These are phyloP conservation scores for Aciculoconidium aculeatum DNA, from an alignment of 805 yeast genomes.

Conservation along the genomic window DNA sequence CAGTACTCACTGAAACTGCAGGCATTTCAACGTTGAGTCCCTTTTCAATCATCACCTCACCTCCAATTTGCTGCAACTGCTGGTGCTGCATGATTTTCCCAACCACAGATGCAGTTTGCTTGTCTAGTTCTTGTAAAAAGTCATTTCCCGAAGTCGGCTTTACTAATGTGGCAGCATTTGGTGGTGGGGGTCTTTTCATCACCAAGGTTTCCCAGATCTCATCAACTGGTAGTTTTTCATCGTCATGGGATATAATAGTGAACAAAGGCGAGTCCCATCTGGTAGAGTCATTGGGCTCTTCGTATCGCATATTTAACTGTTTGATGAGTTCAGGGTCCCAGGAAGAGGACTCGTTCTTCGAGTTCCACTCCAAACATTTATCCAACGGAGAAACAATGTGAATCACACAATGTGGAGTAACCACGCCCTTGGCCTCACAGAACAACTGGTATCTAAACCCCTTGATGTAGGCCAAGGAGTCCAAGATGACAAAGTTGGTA, in stretches of 20 bases:
- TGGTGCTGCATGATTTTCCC: constrained; percentile 58
- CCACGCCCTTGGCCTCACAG: constrained; percentile 84
- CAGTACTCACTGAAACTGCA: constrained; percentile 50
- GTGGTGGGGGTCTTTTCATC: constrained; percentile 57
- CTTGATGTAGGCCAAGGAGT: constrained; percentile 82
- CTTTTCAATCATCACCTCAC: constrained; percentile 42
- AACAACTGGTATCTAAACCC: constrained; percentile 92
- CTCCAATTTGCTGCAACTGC: constrained; percentile 45
- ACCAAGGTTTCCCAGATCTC: constrained; percentile 63
- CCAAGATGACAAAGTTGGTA: constrained; percentile 72
- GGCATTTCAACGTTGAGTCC: constrained; percentile 59
- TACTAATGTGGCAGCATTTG: constrained; percentile 78
- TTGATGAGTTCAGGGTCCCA: constrained; percentile 67
- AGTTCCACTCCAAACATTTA: constrained; percentile 60
- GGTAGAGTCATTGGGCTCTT: constrained; percentile 81
- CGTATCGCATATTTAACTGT: constrained; percentile 77
- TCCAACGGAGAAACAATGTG: constrained; percentile 70
- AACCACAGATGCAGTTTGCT: constrained; percentile 59
- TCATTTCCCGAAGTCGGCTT: constrained; percentile 75
- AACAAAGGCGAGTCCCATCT: constrained; percentile 95
- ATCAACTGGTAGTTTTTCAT: constrained; percentile 52
- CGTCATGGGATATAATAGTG: constrained; percentile 52
- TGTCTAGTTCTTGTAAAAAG: constrained; percentile 74
- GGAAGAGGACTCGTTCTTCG: constrained; percentile 22
- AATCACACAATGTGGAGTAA: constrained; percentile 77